phyloP scores from a whole-genome alignment of 768 basidiomycete genomes.

The Lyophyllum shimeji region DNA sequence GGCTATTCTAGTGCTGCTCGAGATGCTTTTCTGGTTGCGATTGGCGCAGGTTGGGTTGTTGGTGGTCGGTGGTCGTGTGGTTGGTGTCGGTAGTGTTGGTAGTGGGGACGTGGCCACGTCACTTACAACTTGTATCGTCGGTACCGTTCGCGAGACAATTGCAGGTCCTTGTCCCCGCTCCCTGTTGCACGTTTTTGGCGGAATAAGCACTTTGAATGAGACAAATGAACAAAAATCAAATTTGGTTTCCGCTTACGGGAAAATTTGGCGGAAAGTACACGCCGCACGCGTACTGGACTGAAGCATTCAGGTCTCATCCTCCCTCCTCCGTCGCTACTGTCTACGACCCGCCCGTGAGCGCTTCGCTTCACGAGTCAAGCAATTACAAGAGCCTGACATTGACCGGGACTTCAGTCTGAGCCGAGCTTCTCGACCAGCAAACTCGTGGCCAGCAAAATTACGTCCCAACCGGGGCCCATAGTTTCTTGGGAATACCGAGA shows the following conservation, averaged over 20 bases:
- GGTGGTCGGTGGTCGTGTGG: not conserved
- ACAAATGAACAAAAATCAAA: not conserved
- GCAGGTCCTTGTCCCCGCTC: not conserved
- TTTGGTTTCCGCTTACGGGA: not conserved
- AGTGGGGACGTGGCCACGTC: not conserved
- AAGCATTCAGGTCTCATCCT: not conserved
- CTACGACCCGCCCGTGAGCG: not conserved
- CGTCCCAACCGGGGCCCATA: not conserved
- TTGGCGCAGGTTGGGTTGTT: slow-evolving; percentile 4
- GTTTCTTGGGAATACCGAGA: slow-evolving; percentile 7
- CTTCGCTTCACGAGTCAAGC: not conserved
- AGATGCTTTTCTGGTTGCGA: slow-evolving; percentile 7
- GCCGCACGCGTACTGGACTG: not conserved
- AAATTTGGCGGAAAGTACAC: not conserved
- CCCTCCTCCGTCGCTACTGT: not conserved
- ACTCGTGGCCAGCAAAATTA: not conserved
- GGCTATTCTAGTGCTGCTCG: not conserved
- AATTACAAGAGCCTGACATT: not conserved
- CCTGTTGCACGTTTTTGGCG: no score
- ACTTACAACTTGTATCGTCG: slow-evolving; percentile 1
- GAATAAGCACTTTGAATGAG: not conserved
- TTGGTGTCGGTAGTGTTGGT: not conserved
- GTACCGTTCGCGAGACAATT: not conserved
- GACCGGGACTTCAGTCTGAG: not conserved
- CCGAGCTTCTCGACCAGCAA: not conserved